Conservation (phyloP, 148 eudicot species). For the Persicaria maculosa region DNA sequence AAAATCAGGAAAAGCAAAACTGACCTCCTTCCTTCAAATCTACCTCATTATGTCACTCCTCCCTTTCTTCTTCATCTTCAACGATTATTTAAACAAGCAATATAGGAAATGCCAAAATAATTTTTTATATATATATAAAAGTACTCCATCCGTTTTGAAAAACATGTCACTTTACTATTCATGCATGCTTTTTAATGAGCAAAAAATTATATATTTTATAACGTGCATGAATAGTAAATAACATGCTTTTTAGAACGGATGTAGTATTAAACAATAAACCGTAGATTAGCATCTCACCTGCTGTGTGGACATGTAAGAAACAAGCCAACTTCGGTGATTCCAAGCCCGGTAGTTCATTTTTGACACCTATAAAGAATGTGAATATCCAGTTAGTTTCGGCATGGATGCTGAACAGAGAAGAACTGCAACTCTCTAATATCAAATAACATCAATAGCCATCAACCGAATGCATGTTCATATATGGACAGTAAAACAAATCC, state of each 20-base stretch:
- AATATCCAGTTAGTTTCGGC: not conserved
- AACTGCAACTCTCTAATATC: too few relatives aligned
- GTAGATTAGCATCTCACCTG: slow-evolving; percentile 41
- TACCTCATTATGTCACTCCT: not conserved
- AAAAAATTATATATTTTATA: too few relatives aligned
- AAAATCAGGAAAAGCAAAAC: not conserved
- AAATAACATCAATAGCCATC: too few relatives aligned
- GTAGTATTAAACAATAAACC: not conserved
- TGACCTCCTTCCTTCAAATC: not conserved
- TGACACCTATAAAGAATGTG: slow-evolving; percentile 46
- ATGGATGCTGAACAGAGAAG: not conserved
- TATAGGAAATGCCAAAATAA: too few relatives aligned
- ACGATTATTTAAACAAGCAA: not conserved
- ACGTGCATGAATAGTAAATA: too few relatives aligned
- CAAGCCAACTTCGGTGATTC: slow-evolving; percentile 83
- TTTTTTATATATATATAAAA: too few relatives aligned
- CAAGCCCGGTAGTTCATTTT: slow-evolving; percentile 97
- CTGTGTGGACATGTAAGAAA: slow-evolving; percentile 52
- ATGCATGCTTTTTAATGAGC: too few relatives aligned
- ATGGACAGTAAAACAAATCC: too few relatives aligned
- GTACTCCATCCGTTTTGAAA: too few relatives aligned
- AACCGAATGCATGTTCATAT: too few relatives aligned
- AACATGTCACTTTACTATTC: too few relatives aligned
- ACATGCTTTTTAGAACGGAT: too few relatives aligned
- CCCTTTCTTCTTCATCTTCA: not conserved